A percentile compares a stretch with the other conserved stretches of the same genome.
These are phyloP conservation scores for Fusarium torreyae DNA, from an alignment of 2,329 filamentous ascomycete species.

Conservation along the genomic window DNA sequence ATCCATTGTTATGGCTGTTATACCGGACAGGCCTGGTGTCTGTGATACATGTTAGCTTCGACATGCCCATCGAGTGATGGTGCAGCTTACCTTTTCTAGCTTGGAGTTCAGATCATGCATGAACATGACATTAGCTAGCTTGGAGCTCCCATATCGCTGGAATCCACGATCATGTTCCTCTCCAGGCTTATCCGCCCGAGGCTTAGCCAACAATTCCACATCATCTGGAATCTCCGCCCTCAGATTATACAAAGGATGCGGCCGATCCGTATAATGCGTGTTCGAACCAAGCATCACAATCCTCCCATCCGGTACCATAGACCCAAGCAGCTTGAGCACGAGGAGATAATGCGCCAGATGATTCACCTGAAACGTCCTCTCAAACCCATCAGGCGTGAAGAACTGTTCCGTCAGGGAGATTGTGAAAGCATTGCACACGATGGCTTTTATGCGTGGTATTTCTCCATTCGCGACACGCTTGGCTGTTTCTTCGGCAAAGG, in stretches of 20 bases:
- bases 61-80: fast-evolving
- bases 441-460: slow-evolving; percentile 32
- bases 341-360: slow-evolving; percentile 44
- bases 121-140: slow-evolving; percentile 47
- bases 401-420: slow-evolving; percentile 29
- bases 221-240: slow-evolving; percentile 28
- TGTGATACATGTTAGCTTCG: not conserved
- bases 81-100: slow-evolving; percentile 18
- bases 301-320: slow-evolving; percentile 28
- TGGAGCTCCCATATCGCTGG: slow-evolving; percentile 43
- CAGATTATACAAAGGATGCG: slow-evolving; percentile 33
- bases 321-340: slow-evolving; percentile 38
- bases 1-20: slow-evolving; percentile 45
- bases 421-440: slow-evolving; percentile 43
- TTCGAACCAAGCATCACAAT: slow-evolving; percentile 38
- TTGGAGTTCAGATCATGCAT: slow-evolving; percentile 46
- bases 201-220: slow-evolving; percentile 16
- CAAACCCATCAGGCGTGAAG: slow-evolving; percentile 31
- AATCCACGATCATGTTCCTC: slow-evolving; percentile 43
- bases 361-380: slow-evolving; percentile 42
- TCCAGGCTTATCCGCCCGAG: slow-evolving; percentile 11
- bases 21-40: slow-evolving; percentile 37
- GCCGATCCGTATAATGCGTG: slow-evolving; percentile 28
- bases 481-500: slow-evolving; percentile 21
- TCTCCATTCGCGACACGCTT: slow-evolving; percentile 1